phyloP scores from a whole-genome alignment of 2,329 filamentous ascomycete genomes.

The Thielaviopsis euricoi region DNA sequence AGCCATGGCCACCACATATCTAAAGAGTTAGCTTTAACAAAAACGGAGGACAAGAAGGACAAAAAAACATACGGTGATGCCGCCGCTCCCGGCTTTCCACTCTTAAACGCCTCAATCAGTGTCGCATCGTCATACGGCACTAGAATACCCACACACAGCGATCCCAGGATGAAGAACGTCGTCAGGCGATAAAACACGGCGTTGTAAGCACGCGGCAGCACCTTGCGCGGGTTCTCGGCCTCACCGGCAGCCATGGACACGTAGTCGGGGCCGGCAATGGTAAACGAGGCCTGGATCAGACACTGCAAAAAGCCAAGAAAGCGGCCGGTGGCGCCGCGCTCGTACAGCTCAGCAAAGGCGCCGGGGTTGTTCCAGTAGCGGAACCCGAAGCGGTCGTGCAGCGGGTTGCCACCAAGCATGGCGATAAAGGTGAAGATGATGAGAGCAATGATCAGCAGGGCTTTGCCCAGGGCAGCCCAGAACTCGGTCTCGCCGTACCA shows the following conservation, averaged over 20 bases:
- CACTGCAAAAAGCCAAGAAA: conserved; percentile 55
- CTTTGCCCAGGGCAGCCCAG: conserved; percentile 53
- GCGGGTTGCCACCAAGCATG: conserved; percentile 70
- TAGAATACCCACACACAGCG: conserved; percentile 54
- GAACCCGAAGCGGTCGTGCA: conserved; percentile 57
- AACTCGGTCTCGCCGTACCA: conserved; percentile 70
- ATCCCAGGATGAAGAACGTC: conserved; percentile 59
- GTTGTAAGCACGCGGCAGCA: conserved; percentile 60
- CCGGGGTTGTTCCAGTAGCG: conserved; percentile 50
- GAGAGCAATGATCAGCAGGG: conserved; percentile 54
- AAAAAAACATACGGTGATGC: conserved; percentile 36
- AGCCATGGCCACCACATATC: conserved; percentile 46
- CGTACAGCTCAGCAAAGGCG: conserved; percentile 51
- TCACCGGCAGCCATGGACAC: conserved; percentile 55
- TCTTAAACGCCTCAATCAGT: conserved; percentile 41
- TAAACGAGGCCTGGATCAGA: conserved; percentile 53
- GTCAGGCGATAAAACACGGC: conserved; percentile 66
- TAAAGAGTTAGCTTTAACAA: neutral
- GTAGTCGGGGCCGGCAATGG: conserved; percentile 51
- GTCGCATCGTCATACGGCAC: conserved; percentile 52
- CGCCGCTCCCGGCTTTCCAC: conserved; percentile 47
- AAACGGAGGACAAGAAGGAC: neutral
- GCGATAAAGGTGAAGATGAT: conserved; percentile 65
- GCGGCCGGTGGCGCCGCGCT: conserved; percentile 46
- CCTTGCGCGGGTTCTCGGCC: conserved; percentile 49